Conservation (phyloP, 208 protist genomes). For the Leishmania gerbilli region DNA sequence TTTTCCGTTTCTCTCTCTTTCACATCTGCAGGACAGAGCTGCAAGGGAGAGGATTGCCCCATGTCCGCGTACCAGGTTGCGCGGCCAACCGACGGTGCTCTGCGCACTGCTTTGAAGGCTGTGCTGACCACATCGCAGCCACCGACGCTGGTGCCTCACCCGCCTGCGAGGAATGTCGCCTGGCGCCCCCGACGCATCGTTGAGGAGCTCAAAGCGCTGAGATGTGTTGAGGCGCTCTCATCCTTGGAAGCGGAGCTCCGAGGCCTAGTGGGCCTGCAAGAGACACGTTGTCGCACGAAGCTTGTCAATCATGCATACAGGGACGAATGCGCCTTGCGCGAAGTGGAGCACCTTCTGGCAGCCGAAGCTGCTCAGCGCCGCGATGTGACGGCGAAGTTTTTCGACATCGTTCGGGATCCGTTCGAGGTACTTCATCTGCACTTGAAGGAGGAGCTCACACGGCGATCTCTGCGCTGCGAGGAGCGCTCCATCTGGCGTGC, state of each 20-base stretch:
- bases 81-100: conserved; percentile 13
- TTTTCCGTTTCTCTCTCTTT: not conserved
- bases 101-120: conserved; percentile 33
- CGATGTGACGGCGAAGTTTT: conserved; percentile 7
- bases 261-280: conserved; percentile 46
- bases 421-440: conserved; percentile 18
- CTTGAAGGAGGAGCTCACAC: conserved; percentile 34
- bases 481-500: conserved; percentile 2
- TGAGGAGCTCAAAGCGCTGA: conserved; percentile 51
- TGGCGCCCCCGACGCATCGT: conserved; percentile 68
- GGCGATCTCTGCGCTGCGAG: conserved; percentile 16
- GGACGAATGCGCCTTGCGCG: conserved; percentile 53
- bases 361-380: conserved; percentile 38
- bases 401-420: not conserved
- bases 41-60: not conserved
- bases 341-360: conserved; percentile 27
- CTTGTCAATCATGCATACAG: conserved; percentile 36
- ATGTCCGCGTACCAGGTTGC: conserved; percentile 1
- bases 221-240: conserved; percentile 27
- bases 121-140: conserved; percentile 9
- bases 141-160: conserved; percentile 29
- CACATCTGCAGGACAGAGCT: not conserved
- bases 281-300: conserved; percentile 54
- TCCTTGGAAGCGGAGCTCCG: conserved; percentile 59
- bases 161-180: conserved; percentile 16